These are phyloP conservation scores for Groenewaldozyma auringiensis DNA, from an alignment of 1,139 yeast species.

Conservation along the genomic window DNA sequence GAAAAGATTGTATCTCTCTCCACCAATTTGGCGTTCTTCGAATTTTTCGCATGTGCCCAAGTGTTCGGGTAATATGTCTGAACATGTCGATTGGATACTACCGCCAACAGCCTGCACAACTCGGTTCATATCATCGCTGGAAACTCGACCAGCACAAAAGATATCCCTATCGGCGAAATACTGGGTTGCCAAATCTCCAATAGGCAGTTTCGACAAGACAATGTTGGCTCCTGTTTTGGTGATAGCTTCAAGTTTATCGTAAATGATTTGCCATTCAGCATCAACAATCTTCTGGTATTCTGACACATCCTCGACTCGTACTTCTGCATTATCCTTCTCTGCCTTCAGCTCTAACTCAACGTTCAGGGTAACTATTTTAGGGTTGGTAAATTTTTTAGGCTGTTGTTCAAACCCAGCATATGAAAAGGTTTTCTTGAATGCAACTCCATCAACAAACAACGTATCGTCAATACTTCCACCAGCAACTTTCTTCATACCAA, in stretches of 20 bases:
- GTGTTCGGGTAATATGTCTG: conserved; percentile 63
- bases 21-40: conserved; percentile 93
- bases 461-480: conserved; percentile 98
- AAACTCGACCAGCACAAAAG: conserved; percentile 96
- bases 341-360: conserved; percentile 96
- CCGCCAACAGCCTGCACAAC: conserved; percentile 96
- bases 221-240: conserved; percentile 84
- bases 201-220: conserved; percentile 88
- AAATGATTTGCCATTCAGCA: conserved; percentile 95
- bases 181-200: conserved; percentile 97
- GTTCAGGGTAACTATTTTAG: conserved; percentile 77
- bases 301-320: conserved; percentile 84
- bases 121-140: conserved; percentile 83
- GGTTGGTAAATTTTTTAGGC: conserved; percentile 74
- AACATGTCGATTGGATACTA: conserved; percentile 75
- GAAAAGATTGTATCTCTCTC: conserved; percentile 88
- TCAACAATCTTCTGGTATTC: conserved; percentile 96
- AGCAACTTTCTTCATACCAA: conserved; percentile 90
- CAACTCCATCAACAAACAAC: conserved; percentile 84
- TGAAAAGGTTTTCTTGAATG: conserved; percentile 92
- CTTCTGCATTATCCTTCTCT: conserved; percentile 99
- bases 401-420: conserved; percentile 99
- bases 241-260: conserved; percentile 77
- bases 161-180: conserved; percentile 93
- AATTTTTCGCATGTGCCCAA: conserved; percentile 80